phyloP scores from a whole-genome alignment of 2,329 filamentous ascomycete genomes.

The Samsoniella hepiali region DNA sequence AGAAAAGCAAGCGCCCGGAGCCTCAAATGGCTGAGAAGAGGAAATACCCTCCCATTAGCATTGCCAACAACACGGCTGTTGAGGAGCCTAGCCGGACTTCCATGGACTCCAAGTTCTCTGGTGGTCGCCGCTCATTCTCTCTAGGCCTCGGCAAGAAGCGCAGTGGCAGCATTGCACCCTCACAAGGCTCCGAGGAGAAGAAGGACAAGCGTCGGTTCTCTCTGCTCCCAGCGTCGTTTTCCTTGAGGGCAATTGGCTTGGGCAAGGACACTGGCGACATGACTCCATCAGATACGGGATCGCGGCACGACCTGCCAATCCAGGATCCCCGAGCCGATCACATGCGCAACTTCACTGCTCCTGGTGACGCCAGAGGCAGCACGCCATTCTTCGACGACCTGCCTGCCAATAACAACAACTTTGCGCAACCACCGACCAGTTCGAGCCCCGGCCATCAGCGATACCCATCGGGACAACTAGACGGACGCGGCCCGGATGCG shows the following conservation, averaged over 20 bases:
- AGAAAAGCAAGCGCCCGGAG: slow-evolving; percentile 47
- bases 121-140: slow-evolving; percentile 62
- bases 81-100: slow-evolving; percentile 58
- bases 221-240: slow-evolving; percentile 62
- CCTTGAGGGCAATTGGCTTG: slow-evolving; percentile 61
- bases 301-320: slow-evolving; percentile 52
- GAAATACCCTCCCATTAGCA: slow-evolving; percentile 86
- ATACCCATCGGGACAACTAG: slow-evolving; percentile 39
- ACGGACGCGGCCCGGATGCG: slow-evolving; percentile 39
- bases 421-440: slow-evolving; percentile 20
- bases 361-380: slow-evolving; percentile 35
- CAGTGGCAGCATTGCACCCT: slow-evolving; percentile 62
- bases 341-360: slow-evolving; percentile 33
- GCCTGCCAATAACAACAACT: background rate
- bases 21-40: slow-evolving; percentile 62
- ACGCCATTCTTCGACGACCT: slow-evolving; percentile 39
- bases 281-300: slow-evolving; percentile 44
- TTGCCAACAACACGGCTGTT: slow-evolving; percentile 68
- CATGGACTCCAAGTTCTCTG: slow-evolving; percentile 62
- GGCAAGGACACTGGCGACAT: slow-evolving; percentile 51
- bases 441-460: slow-evolving; percentile 41
- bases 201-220: slow-evolving; percentile 65
- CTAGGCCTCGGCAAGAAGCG: slow-evolving; percentile 67
- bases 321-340: slow-evolving; percentile 41
- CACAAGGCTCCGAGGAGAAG: slow-evolving; percentile 56